Conservation (phyloP, 1,284 basidiomycete genomes). For the Puccinia coronata region DNA sequence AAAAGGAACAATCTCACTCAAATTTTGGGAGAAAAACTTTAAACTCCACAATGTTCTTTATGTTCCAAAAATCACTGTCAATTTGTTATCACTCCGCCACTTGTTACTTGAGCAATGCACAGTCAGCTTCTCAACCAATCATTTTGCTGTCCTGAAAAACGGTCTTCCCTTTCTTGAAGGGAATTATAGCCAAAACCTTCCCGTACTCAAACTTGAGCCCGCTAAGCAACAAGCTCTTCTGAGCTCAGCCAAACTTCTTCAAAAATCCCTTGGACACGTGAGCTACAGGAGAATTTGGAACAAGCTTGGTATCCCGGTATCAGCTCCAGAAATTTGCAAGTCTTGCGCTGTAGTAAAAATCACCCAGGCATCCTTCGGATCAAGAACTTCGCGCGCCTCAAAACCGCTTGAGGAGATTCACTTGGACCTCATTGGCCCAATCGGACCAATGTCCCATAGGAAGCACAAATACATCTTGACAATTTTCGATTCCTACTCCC, state of each 20-base stretch:
- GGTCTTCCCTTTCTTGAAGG: neutral
- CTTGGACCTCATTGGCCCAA: neutral
- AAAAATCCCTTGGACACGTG: neutral
- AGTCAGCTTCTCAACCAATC: neutral
- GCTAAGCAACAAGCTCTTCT: neutral
- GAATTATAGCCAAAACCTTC: neutral
- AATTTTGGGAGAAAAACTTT: neutral
- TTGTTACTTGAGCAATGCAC: neutral
- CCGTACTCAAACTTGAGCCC: neutral
- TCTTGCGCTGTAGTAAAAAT: neutral
- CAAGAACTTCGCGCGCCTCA: neutral
- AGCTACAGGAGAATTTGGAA: neutral
- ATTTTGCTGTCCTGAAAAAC: neutral
- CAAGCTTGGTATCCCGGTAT: constrained; percentile 1
- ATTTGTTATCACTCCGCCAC: neutral
- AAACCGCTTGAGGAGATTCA: neutral
- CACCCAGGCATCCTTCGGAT: neutral
- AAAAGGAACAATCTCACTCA: neutral
- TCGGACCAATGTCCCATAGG: neutral
- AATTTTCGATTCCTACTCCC: neutral
- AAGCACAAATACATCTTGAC: neutral
- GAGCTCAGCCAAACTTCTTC: neutral
- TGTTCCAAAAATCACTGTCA: constrained; percentile 4
- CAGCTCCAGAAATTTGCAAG: neutral
- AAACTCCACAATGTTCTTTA: neutral